Evolutionary conservation across 2,329 filamentous ascomycete species (phyloP), one percentile per base, ranked within the genome.

Genomic region (Trichophaea hybrida): DNA sequence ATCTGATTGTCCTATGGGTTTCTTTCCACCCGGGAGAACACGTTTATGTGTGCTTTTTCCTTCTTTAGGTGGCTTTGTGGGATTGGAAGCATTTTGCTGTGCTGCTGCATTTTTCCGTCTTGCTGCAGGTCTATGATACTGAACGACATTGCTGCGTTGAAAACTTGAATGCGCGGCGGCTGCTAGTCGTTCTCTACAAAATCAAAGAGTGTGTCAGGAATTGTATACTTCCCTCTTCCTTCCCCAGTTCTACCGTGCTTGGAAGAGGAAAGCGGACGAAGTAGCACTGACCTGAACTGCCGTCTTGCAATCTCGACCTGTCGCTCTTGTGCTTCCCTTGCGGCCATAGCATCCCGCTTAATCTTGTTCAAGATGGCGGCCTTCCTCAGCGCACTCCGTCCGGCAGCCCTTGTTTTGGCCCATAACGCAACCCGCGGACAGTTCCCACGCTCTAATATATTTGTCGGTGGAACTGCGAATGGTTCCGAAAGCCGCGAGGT

Each of bases 401-500:
- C 73, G 15, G 77, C 72, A 1, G 74, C 72, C 57, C 73, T 75
- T 43, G 77, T 75, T 57, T 72, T 75, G n/a, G 72, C 71, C 73
- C 74, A 75, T 8, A 76, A 68, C 1, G 74, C 70, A 59, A 75
- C 73, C 64, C 74, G 75, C 49, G 73, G 62, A 34, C 61, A 74
- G 49, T 69, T 65, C 40, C 70, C 81, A 32, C 82, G 78, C 69
- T 83, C 80, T 56, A 83, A 75, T 59, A 86, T 85, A 67, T 87
- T 83, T 48, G 83, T 82, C 2, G 84, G 81, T 0, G 84, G 84
- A 33, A 79, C 75, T 0, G 83, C 86, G 70, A 81, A 88, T 1
- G 84, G 83, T 52, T 76, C 78, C 7, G 83, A 86, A 0, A 88
- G 79, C 6, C 83, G 78, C 17, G 83, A 86, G 1, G 85, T 88